Evolutionary conservation across 176 grass and related monocot genomes (phyloP).

Genomic region (Musa beccarii): DNA sequence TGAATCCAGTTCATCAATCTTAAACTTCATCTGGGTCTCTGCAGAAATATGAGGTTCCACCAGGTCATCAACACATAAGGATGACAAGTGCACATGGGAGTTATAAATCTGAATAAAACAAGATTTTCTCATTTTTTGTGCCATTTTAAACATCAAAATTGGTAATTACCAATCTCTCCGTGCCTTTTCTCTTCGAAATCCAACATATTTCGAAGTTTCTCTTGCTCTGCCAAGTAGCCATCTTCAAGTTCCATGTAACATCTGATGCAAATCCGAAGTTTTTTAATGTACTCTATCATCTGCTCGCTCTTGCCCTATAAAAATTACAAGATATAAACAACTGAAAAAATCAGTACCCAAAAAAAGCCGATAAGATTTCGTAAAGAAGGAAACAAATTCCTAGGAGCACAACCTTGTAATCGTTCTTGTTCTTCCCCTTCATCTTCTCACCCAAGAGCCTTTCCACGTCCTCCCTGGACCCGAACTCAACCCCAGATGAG

Average conservation of each 20-base stretch:
- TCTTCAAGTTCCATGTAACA: constrained; percentile 59
- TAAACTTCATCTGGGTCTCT: constrained; percentile 27
- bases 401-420: constrained; percentile 40
- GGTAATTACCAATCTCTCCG: constrained; percentile 30
- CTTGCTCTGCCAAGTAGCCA: constrained; percentile 28
- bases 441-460: constrained; percentile 62
- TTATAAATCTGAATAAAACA: constrained; percentile 6
- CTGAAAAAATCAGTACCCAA: background rate
- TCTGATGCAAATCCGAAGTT: constrained; percentile 54
- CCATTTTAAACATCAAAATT: background rate
- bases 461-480: constrained; percentile 48
- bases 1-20: constrained; percentile 27
- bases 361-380: background rate
- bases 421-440: constrained; percentile 72
- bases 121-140: background rate
- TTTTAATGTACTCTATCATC: constrained; percentile 79
- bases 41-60: background rate
- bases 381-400: background rate
- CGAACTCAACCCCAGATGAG: constrained; percentile 29
- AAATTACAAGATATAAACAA: constrained; percentile 3
- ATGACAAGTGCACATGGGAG: background rate
- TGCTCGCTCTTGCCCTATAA: constrained; percentile 57
- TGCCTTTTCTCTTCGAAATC: constrained; percentile 35
- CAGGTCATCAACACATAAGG: background rate
- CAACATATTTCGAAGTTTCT: constrained; percentile 28